A percentile compares a stretch with the other conserved stretches of the same genome.
Conservation (phyloP, 139 green algal species). For the Chlorella vulgaris region DNA sequence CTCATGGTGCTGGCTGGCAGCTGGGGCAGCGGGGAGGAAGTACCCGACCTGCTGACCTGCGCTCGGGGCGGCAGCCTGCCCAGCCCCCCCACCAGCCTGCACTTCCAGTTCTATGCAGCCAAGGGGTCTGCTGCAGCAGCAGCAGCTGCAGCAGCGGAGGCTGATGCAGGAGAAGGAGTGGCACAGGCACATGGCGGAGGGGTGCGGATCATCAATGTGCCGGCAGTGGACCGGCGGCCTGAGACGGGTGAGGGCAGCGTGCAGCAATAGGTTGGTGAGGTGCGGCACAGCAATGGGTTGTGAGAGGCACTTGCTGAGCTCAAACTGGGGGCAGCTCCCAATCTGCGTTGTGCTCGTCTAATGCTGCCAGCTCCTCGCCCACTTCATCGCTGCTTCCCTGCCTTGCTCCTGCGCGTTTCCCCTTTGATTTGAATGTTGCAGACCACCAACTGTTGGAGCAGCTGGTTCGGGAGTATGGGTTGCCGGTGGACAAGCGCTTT, state of each 20-base stretch:
- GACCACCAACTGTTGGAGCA: slow-evolving; percentile 59
- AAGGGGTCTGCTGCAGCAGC: background rate
- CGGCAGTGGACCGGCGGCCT: slow-evolving; percentile 45
- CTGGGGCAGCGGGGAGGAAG: slow-evolving; percentile 87
- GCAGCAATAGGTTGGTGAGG: background rate
- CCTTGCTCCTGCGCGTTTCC: background rate
- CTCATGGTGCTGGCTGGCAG: slow-evolving; percentile 74
- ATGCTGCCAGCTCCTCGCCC: too few relatives aligned
- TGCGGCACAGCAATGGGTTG: too few relatives aligned
- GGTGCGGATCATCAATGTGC: slow-evolving; percentile 56
- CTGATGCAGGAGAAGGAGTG: background rate
- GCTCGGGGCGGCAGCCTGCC: slow-evolving; percentile 22
- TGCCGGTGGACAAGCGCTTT: slow-evolving; percentile 70
- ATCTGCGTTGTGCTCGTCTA: too few relatives aligned
- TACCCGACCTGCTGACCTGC: slow-evolving; percentile 68
- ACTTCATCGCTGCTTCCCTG: background rate
- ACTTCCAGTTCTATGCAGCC: slow-evolving; percentile 76
- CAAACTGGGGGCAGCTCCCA: background rate
- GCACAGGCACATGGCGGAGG: slow-evolving; percentile 29
- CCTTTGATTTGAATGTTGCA: slow-evolving; percentile 1
- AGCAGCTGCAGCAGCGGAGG: background rate
- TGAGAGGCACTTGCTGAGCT: background rate
- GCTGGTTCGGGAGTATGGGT: slow-evolving; percentile 67
- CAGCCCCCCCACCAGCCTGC: slow-evolving; percentile 61
- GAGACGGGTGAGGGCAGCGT: slow-evolving; percentile 13